Evolutionary conservation across 176 grass and related monocot genomes (phyloP).

Genomic region (sorghum (Sorghum bicolor)): Sorghum_bicolor_NCBIv3 NC_012878.2:50739501-50740000

Average conservation of each 20-base stretch:
- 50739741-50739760: slow-evolving; percentile 77
- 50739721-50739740: slow-evolving; percentile 58
- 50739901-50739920: slow-evolving; percentile 50
- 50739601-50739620: neutral
- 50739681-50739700: slow-evolving; percentile 44
- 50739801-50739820: slow-evolving; percentile 53
- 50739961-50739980: slow-evolving; percentile 18
- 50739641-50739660: neutral
- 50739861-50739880: slow-evolving; percentile 38
- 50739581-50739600: neutral
- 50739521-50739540: neutral
- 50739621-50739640: neutral
- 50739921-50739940: slow-evolving; percentile 61
- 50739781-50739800: slow-evolving; percentile 44
- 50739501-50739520: neutral
- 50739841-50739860: slow-evolving; percentile 33
- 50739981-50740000: slow-evolving; percentile 73
- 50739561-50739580: neutral
- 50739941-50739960: slow-evolving; percentile 34
- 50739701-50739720: slow-evolving; percentile 81
- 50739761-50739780: slow-evolving; percentile 40
- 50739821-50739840: slow-evolving; percentile 63
- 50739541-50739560: neutral
- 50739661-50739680: neutral
- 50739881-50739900: slow-evolving; percentile 42